Conservation (phyloP, 2,329 filamentous ascomycete species). For the Zymoseptoria pseudotritici region DNA sequence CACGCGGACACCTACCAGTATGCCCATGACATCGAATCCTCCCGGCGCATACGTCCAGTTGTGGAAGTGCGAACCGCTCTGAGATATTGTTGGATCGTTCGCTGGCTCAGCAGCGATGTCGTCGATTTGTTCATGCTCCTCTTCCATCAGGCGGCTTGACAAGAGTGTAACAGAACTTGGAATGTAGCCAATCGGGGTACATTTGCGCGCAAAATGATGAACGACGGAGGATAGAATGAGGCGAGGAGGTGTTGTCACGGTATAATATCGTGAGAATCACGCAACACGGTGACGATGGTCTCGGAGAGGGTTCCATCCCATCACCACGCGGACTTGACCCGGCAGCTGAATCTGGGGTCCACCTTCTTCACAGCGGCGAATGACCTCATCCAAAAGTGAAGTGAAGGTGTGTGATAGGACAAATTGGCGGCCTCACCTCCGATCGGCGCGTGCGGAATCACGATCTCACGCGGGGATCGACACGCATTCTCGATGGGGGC, state of each 20-base stretch:
- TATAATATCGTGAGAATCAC: not conserved
- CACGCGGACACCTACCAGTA: not conserved
- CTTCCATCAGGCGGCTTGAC: not conserved
- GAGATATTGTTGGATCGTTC: not conserved
- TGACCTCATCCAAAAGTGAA: not conserved
- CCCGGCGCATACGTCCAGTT: not conserved
- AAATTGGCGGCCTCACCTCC: not conserved
- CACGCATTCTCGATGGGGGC: not conserved
- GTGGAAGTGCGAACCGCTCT: not conserved
- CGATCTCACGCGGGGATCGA: not conserved
- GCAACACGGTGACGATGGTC: not conserved
- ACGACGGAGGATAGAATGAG: no score
- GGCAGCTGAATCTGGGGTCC: no score
- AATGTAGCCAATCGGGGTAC: not conserved
- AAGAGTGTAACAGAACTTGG: not conserved
- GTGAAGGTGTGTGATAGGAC: not conserved
- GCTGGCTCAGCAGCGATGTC: not conserved
- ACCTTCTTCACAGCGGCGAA: not conserved
- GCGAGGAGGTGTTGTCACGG: not conserved
- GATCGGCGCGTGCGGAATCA: not conserved
- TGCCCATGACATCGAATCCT: slow-evolving; percentile 1
- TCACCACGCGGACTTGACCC: no score
- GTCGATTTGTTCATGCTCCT: not conserved
- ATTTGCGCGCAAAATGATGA: not conserved
- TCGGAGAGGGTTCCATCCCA: no score